Evolutionary conservation across 2,329 filamentous ascomycete species (phyloP), one percentile per base, ranked within the genome.

Genomic region (Gyromitra esculenta): DNA sequence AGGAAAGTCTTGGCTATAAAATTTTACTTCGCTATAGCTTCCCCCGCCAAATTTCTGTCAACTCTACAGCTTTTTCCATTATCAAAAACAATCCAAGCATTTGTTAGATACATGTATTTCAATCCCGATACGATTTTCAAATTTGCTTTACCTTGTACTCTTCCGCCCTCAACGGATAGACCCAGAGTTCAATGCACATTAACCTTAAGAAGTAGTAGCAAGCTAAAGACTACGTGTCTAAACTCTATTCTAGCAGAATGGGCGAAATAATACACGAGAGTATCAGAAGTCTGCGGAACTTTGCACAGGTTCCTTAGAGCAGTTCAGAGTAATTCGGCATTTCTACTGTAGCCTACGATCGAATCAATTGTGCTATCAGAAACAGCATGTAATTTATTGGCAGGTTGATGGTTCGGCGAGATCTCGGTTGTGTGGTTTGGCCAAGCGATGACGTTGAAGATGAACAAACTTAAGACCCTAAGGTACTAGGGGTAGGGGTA

Each of bases 331-430:
- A 7, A 18, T 18, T 13, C 15, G 35, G n/a, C 45, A 43, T 21
- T 39, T 31, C 39, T 15, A 18, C 37, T 45, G 9, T 2, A 48
- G 21, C 21, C 18, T 11, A 15, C 37, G 45, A 31, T 31, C 2
- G 25, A 43, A 9, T 59, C 41, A 21, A 5, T 37, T 11, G 15
- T 11, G 6, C 15, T 15, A 8, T 9, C 6, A 37, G 11, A 39
- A 37, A 37, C 25, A n/a, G 1, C 15, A 35, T 45, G 52, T 25
- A 60, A n/a, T 15, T 48, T n/a, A 25, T 45, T 62, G 77, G 15
- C 81, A 97, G 95, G 98, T 97, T 95, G 95, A 87, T 99, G 95
- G 96, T 98, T 98, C 91, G 92, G 94, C 85, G 96, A 99, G 87
- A 94, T 97, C 86, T 96, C 92, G 82, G 88, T 95, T 84, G 98